Evolutionary conservation across 495 filamentous ascomycete genomes (phyloP), one percentile per base, ranked within the genome.

Genomic region (Neurospora africana): DNA sequence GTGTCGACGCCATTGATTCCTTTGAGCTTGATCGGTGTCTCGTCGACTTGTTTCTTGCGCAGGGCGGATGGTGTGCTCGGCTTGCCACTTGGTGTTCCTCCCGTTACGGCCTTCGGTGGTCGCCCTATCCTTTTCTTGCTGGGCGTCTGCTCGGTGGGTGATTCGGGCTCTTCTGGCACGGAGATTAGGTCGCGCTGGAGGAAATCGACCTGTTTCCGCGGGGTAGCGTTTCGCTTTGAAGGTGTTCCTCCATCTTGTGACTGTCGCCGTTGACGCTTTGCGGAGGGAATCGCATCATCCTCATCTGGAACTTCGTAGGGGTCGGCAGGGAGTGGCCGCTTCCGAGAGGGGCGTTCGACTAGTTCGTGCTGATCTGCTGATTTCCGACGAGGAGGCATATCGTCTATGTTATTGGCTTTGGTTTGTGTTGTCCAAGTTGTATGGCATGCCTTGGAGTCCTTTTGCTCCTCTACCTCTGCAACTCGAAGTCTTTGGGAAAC

Each of bases 1-100:
- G 86, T 90, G 58, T 78, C 74, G 6, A 80, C 76, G 33, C 79
- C 82, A 68, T 75, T 80, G 71, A 72, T 44, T 15, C 75, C 76
- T 33, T 76, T 76, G n/a, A 76, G 70, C 39, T 77, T 81, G 9
- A 81, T 72, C 0, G 84, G 84, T 13, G 84, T 85, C 37, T 72
- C 79, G n/a, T 72, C 67, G 5, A 76, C 68, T 33, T 78, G 70
- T 72, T 79, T 76, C 58, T 79, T 69, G 68, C 78, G 70, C 69
- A 69, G 30, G 47, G 74, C 69, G 0, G 79, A 77, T 3, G 82
- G 84, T 5, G 82, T 85, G 19, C 70, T 68, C 7, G 65, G 70
- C 33, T 74, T 71, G 30, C 41, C 68, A 5, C 71, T 77, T 3
- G 71, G 76, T 71, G 38, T 71, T 69, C 27, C 74, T 15, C 41